Evolutionary conservation across 2,329 filamentous ascomycete species (phyloP).

Genomic region (Hymenotorrendiella dingleyae): DNA sequence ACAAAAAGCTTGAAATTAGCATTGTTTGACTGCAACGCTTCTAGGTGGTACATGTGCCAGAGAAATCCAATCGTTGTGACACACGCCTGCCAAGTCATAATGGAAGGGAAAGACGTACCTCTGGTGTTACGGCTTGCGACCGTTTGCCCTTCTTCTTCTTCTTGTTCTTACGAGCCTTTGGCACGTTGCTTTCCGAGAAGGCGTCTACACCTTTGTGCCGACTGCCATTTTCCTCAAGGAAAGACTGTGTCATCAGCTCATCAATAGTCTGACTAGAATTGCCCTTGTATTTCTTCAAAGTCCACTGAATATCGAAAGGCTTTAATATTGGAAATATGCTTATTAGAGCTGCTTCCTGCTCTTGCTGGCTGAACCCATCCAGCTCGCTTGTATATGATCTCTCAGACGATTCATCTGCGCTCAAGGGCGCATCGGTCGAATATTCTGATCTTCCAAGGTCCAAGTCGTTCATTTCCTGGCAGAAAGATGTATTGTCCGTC

Average conservation of each 20-base stretch:
- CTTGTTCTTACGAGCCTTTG: slow-evolving; percentile 37
- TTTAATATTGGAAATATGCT: slow-evolving; percentile 69
- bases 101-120: no score
- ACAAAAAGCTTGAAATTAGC: no score
- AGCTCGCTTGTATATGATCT: slow-evolving; percentile 24
- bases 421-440: slow-evolving; percentile 31
- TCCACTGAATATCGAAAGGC: slow-evolving; percentile 57
- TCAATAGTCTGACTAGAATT: slow-evolving; percentile 69
- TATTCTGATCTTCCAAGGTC: slow-evolving; percentile 23
- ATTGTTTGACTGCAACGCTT: no score
- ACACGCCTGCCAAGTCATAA: no score
- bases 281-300: slow-evolving; percentile 60
- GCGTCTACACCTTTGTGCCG: slow-evolving; percentile 73
- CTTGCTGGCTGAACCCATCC: slow-evolving; percentile 45
- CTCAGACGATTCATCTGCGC: slow-evolving; percentile 42
- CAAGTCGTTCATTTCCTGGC: slow-evolving; percentile 19
- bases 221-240: slow-evolving; percentile 62
- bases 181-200: slow-evolving; percentile 55
- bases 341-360: slow-evolving; percentile 57
- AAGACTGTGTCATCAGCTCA: slow-evolving; percentile 72
- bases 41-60: no score
- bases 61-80: no score
- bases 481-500: slow-evolving; percentile 27
- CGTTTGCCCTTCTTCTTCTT: slow-evolving; percentile 26
- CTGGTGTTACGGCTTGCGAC: slow-evolving; percentile 7